Conservation (phyloP, 257 asterid genomes). For the Pogostemon cablin region DNA sequence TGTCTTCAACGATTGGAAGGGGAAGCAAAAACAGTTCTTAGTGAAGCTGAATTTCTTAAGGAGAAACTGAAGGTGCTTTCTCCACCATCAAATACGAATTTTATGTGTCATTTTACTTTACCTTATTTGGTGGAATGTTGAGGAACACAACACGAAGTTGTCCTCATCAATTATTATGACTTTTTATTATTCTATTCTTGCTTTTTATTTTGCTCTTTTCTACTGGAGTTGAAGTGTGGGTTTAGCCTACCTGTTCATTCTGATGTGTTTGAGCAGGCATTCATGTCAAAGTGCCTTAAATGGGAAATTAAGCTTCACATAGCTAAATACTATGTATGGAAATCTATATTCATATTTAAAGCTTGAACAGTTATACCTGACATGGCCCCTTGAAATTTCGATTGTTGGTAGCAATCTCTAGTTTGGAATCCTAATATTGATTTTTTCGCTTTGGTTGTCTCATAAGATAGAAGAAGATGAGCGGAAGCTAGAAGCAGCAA, state of each 20-base stretch:
- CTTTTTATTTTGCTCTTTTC: not conserved
- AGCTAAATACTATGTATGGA: slow-evolving; percentile 8
- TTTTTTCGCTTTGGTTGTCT: slow-evolving; percentile 31
- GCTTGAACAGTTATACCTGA: slow-evolving; percentile 3
- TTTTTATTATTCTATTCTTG: not conserved
- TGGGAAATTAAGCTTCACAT: slow-evolving; percentile 25
- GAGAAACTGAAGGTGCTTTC: slow-evolving; percentile 85
- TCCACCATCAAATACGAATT: slow-evolving; percentile 20
- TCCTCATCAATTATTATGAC: slow-evolving; percentile 12
- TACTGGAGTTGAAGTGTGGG: not conserved
- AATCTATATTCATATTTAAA: slow-evolving; percentile 21
- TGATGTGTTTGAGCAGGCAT: slow-evolving; percentile 22
- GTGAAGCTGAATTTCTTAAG: slow-evolving; percentile 87
- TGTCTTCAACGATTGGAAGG: slow-evolving; percentile 94
- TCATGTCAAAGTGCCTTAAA: slow-evolving; percentile 12
- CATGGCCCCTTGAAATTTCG: slow-evolving; percentile 7
- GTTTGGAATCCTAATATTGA: slow-evolving; percentile 24
- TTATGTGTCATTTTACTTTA: slow-evolving; percentile 2
- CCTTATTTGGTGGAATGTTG: not conserved
- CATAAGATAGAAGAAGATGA: slow-evolving; percentile 95
- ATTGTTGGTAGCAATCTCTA: slow-evolving; percentile 24
- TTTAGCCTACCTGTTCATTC: not conserved
- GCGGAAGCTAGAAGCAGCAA: slow-evolving; percentile 93
- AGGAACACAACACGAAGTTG: slow-evolving; percentile 13
- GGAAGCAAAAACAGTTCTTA: slow-evolving; percentile 78